These are phyloP conservation scores for Solanum etuberosum DNA, from an alignment of 257 asterid genomes.

Conservation along the genomic window DNA sequence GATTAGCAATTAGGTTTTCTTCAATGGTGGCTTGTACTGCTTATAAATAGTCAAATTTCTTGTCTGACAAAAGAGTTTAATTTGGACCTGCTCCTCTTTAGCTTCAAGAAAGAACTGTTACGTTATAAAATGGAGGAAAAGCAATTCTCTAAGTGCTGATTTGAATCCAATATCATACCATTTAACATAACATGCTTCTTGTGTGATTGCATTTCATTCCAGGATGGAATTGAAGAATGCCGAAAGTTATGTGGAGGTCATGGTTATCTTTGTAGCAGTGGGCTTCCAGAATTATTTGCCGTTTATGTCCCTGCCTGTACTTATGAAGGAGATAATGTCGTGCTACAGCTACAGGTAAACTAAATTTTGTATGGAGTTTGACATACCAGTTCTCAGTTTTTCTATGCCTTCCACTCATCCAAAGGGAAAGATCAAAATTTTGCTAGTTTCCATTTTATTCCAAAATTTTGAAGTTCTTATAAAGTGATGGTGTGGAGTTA, in stretches of 20 bases:
- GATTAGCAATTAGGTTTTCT: neutral
- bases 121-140: neutral
- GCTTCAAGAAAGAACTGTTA: neutral
- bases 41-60: neutral
- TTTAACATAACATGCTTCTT: neutral
- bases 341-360: constrained; percentile 73
- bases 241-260: constrained; percentile 98
- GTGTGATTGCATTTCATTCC: neutral
- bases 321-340: constrained; percentile 92
- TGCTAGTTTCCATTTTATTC: neutral
- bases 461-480: neutral
- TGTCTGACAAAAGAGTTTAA: neutral
- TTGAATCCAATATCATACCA: neutral
- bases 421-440: neutral
- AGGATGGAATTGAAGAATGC: constrained; percentile 99
- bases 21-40: neutral
- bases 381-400: neutral
- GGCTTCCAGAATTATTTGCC: constrained; percentile 97
- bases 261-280: constrained; percentile 94
- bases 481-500: neutral
- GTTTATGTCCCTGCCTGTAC: constrained; percentile 99
- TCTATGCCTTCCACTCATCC: neutral
- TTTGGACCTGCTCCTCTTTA: neutral
- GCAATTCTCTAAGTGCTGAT: neutral
- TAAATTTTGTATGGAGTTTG: neutral